Conservation (phyloP, 2,329 filamentous ascomycete genomes). For the Aspergillus hiratsukae region DNA sequence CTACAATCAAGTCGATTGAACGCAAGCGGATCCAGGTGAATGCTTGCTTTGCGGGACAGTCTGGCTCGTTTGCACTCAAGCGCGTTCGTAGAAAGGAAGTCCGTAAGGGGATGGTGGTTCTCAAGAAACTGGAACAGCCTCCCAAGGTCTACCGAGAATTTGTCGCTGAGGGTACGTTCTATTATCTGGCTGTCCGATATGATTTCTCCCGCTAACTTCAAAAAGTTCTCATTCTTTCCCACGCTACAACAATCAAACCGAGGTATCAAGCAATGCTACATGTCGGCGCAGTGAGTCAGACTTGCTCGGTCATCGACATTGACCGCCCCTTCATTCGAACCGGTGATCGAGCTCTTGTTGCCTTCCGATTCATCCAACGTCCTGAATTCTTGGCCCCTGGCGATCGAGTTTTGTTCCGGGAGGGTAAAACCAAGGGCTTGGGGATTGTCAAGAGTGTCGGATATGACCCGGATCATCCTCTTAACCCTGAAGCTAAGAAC, state of each 20-base stretch:
- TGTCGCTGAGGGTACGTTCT: slow-evolving; percentile 63
- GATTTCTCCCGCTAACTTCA: slow-evolving; percentile 7
- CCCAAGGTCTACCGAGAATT: slow-evolving; percentile 73
- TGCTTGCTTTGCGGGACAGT: slow-evolving; percentile 84
- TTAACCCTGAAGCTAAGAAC: slow-evolving; percentile 37
- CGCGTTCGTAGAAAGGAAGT: slow-evolving; percentile 87
- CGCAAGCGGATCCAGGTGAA: slow-evolving; percentile 87
- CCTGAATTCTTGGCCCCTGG: slow-evolving; percentile 89
- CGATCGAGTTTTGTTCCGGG: slow-evolving; percentile 85
- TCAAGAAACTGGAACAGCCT: slow-evolving; percentile 74
- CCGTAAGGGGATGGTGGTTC: slow-evolving; percentile 94
- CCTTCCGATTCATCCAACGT: slow-evolving; percentile 89
- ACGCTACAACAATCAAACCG: slow-evolving; percentile 93
- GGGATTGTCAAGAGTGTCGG: slow-evolving; percentile 90
- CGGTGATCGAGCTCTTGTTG: slow-evolving; percentile 87
- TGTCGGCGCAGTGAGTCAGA: slow-evolving; percentile 90
- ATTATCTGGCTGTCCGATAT: not conserved
- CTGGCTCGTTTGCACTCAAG: slow-evolving; percentile 84
- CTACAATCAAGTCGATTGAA: slow-evolving; percentile 87
- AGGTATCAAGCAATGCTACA: slow-evolving; percentile 99
- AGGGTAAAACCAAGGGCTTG: slow-evolving; percentile 90
- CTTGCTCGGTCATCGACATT: slow-evolving; percentile 94
- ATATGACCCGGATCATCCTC: slow-evolving; percentile 65
- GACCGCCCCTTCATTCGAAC: slow-evolving; percentile 94
- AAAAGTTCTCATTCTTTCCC: slow-evolving; percentile 82